These are phyloP conservation scores for Monotropa hypopitys DNA, from an alignment of 179 eudicot genomes.

Conservation along the genomic window DNA sequence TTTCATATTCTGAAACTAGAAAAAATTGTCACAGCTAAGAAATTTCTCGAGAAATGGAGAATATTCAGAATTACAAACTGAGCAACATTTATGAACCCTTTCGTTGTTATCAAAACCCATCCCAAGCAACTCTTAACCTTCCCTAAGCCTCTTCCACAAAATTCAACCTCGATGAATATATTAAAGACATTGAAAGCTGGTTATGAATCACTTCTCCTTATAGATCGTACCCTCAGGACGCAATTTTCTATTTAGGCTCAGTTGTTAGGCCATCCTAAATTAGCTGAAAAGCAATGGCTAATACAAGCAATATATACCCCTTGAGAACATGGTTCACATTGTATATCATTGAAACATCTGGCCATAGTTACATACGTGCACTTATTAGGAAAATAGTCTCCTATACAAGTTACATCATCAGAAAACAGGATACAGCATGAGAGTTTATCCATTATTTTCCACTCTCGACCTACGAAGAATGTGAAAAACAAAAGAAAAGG, in stretches of 20 bases:
- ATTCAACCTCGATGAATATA: neutral
- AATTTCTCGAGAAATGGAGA: too few species aligned
- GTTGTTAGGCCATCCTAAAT: neutral
- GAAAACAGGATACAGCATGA: neutral
- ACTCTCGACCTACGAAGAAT: neutral
- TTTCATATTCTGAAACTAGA: too few species aligned
- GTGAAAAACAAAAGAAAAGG: neutral
- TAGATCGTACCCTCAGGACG: neutral
- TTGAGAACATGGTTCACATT: neutral
- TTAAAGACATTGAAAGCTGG: neutral
- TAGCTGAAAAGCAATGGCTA: neutral
- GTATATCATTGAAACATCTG: too few species aligned
- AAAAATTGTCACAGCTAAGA: too few species aligned
- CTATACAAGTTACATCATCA: neutral
- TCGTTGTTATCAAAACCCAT: neutral
- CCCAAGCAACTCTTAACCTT: neutral
- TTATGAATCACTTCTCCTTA: neutral
- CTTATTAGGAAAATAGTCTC: neutral
- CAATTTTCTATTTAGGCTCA: neutral
- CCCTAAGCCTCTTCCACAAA: neutral
- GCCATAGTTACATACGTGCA: neutral
- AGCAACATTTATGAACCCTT: neutral
- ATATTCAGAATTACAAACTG: too few species aligned
- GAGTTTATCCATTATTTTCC: neutral
- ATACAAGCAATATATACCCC: neutral